Evolutionary conservation across 345 rosid genomes (phyloP).

Genomic region (Aurinia saxatilis): DNA sequence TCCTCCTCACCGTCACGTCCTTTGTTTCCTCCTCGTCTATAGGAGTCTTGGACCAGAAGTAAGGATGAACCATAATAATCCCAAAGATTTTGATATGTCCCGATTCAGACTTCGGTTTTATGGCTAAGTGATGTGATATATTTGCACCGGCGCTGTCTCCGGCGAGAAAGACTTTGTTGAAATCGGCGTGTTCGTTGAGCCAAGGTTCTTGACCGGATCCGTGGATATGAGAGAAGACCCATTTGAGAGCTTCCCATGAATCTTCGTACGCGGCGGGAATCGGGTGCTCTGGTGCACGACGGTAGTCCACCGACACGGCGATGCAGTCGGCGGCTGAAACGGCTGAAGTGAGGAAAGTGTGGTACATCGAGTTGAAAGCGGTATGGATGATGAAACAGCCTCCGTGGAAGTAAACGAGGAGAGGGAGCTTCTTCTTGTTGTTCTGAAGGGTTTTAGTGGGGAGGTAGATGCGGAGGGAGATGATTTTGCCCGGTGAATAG

Average conservation of each 20-base stretch:
- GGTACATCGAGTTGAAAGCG: conserved; percentile 24
- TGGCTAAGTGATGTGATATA: conserved; percentile 39
- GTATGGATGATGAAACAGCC: conserved; percentile 38
- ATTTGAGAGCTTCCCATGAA: conserved; percentile 43
- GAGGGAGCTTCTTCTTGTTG: conserved; percentile 32
- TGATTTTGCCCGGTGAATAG: not conserved
- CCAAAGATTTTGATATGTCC: conserved; percentile 12
- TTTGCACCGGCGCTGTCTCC: conserved; percentile 49
- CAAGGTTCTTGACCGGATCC: conserved; percentile 33
- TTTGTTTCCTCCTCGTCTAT: not conserved
- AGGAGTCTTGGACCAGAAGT: conserved; percentile 32
- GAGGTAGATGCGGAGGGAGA: conserved; percentile 38
- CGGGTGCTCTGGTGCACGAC: conserved; percentile 43
- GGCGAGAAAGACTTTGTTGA: conserved; percentile 26
- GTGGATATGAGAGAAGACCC: conserved; percentile 30
- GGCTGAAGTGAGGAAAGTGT: conserved; percentile 20
- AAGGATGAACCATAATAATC: conserved; percentile 34
- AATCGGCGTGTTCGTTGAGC: conserved; percentile 34
- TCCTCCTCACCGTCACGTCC: conserved; percentile 29
- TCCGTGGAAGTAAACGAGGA: conserved; percentile 49
- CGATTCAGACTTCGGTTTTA: too few relatives aligned
- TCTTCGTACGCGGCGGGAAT: conserved; percentile 41
- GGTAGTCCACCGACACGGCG: conserved; percentile 37
- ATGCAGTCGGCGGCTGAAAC: conserved; percentile 32
- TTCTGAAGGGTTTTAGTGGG: conserved; percentile 7